Evolutionary conservation across 192 early-diverging fungal species (phyloP).

Genomic region (Gonapodya prolifera): DNA sequence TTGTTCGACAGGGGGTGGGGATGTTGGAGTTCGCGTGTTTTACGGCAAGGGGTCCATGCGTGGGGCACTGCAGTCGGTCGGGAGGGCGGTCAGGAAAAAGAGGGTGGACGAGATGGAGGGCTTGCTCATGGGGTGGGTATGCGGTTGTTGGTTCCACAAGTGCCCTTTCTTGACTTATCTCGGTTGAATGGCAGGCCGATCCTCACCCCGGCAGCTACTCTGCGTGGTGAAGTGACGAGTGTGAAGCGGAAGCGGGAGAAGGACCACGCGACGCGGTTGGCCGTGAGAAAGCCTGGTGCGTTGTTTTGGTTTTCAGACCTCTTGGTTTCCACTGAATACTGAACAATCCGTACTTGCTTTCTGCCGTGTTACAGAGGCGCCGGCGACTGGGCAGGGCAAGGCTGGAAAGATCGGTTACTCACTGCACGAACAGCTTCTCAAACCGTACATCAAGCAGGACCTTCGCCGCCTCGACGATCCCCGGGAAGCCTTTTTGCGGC

Average conservation of each 20-base stretch:
- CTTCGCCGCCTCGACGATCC: not conserved
- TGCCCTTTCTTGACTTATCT: not conserved
- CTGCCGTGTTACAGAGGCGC: not conserved
- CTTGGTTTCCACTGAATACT: not conserved
- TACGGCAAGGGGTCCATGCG: not conserved
- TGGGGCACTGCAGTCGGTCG: not conserved
- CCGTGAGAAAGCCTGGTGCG: not conserved
- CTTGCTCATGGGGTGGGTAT: not conserved
- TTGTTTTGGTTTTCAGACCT: not conserved
- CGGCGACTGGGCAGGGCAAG: conserved; percentile 1
- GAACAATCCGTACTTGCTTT: not conserved
- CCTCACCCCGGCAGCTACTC: not conserved
- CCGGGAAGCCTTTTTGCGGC: not conserved
- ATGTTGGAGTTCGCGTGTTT: not conserved
- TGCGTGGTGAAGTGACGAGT: not conserved
- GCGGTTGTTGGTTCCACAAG: not conserved
- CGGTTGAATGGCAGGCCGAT: not conserved
- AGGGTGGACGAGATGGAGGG: conserved; percentile 1
- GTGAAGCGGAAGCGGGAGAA: not conserved
- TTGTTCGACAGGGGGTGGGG: not conserved
- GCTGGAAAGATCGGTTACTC: not conserved
- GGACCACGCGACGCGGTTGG: not conserved
- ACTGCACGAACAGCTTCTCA: not conserved
- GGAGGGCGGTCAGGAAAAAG: conserved; percentile 1
- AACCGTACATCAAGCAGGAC: not conserved